Evolutionary conservation across 2,329 filamentous ascomycete species (phyloP).

Genomic region (Pezicula neosporulosa): DNA sequence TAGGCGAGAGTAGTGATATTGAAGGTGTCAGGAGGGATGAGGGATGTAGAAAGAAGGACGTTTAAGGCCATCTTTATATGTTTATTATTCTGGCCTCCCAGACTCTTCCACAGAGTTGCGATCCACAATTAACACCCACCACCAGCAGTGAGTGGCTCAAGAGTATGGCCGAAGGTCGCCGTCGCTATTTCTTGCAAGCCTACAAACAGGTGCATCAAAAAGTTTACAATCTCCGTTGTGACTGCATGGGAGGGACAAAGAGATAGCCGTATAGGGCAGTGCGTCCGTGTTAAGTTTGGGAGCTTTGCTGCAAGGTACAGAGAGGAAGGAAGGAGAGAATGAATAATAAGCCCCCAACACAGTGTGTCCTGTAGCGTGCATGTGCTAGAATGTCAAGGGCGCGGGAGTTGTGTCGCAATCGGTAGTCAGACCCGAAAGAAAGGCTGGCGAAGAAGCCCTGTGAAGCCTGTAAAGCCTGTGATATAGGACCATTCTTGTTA

Average conservation of each 20-base stretch:
- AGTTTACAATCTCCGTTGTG: constrained; percentile 3
- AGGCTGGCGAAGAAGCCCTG: no score
- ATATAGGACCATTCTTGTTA: no score
- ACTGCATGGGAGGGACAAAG: constrained; percentile 2
- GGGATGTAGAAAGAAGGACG: constrained; percentile 13
- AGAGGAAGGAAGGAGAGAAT: constrained; percentile 3
- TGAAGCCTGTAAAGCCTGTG: no score
- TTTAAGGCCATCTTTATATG: constrained; percentile 22
- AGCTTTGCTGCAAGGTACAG: constrained; percentile 5
- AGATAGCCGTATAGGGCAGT: constrained; percentile 2
- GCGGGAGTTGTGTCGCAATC: constrained; percentile 2
- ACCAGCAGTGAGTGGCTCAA: neutral
- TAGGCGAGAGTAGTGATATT: constrained; percentile 15
- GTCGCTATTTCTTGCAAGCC: constrained; percentile 4
- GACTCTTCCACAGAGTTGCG: no score
- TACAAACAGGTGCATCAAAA: neutral
- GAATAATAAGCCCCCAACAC: neutral
- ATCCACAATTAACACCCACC: no score
- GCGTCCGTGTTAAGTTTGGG: neutral
- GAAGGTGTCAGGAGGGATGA: constrained; percentile 15
- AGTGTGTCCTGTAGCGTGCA: neutral
- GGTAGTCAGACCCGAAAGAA: constrained; percentile 8
- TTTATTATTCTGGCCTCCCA: no score
- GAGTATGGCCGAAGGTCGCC: constrained; percentile 13
- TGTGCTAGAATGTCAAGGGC: neutral